Percentiles rank a stretch among this genome's conserved stretches.
These are phyloP conservation scores for Blastobotrys americana DNA, from an alignment of 805 yeast species.

Conservation along the genomic window DNA sequence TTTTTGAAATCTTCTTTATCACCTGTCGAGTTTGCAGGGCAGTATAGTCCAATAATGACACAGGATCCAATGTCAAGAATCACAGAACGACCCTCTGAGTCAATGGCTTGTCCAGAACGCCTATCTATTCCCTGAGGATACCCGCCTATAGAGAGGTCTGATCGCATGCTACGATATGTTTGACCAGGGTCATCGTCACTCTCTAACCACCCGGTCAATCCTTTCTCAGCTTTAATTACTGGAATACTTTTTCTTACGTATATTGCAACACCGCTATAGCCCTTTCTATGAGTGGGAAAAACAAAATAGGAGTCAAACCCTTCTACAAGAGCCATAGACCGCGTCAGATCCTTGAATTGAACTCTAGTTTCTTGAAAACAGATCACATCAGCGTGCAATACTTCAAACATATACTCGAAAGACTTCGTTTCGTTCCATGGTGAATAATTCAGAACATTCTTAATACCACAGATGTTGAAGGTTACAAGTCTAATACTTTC, in stretches of 20 bases:
- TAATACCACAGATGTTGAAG: constrained; percentile 79
- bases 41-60: constrained; percentile 54
- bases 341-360: constrained; percentile 41
- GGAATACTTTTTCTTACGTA: constrained; percentile 43
- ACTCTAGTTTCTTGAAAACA: constrained; percentile 83
- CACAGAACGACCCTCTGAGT: constrained; percentile 78
- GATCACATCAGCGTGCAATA: constrained; percentile 65
- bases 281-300: constrained; percentile 60
- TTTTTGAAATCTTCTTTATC: constrained; percentile 47
- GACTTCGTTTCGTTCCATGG: constrained; percentile 64
- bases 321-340: constrained; percentile 43
- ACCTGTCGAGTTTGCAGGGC: constrained; percentile 83
- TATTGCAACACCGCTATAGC: constrained; percentile 89
- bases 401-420: constrained; percentile 39
- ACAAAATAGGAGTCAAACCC: constrained; percentile 62
- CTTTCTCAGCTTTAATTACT: constrained; percentile 79
- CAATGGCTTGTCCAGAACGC: constrained; percentile 43
- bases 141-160: constrained; percentile 54
- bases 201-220: constrained; percentile 63
- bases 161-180: constrained; percentile 27
- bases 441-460: constrained; percentile 70
- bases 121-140: constrained; percentile 42
- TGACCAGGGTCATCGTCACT: constrained; percentile 14
- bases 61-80: constrained; percentile 53
- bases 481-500: constrained; percentile 44